Percentiles rank a stretch among this genome's conserved stretches.
phyloP scores from a whole-genome alignment of 2,329 filamentous ascomycete genomes.

The Epichloe sp. region DNA sequence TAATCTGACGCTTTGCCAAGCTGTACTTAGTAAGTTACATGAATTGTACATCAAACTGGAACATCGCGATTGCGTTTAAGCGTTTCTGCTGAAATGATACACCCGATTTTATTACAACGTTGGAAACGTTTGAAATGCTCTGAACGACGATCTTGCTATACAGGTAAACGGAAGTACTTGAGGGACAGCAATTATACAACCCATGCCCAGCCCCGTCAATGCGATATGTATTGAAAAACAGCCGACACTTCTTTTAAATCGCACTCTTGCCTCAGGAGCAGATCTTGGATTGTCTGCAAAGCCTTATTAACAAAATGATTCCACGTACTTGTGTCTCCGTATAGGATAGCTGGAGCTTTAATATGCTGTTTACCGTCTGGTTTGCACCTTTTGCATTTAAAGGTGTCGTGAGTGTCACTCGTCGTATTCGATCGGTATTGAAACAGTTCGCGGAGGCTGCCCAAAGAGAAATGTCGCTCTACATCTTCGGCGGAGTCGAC shows the following conservation, averaged over 20 bases:
- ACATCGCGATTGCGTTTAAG: too few species aligned
- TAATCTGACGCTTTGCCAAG: too few species aligned
- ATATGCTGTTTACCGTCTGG: slow-evolving; percentile 76
- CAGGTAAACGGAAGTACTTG: too few species aligned
- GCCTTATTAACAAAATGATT: slow-evolving; percentile 87
- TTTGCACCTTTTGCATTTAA: slow-evolving; percentile 93
- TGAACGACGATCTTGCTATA: too few species aligned
- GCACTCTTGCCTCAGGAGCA: slow-evolving; percentile 77
- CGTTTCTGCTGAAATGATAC: too few species aligned
- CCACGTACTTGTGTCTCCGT: slow-evolving; percentile 98
- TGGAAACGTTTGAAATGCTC: too few species aligned
- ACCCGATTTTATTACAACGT: too few species aligned
- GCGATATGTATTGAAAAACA: slow-evolving; percentile 97
- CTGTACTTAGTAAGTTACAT: too few species aligned
- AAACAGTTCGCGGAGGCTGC: slow-evolving; percentile 84
- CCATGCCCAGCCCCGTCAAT: slow-evolving; percentile 23
- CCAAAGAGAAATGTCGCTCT: slow-evolving; percentile 87
- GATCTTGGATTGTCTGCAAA: slow-evolving; percentile 74
- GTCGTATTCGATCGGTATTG: slow-evolving; percentile 75
- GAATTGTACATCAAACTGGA: too few species aligned
- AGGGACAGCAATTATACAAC: not conserved
- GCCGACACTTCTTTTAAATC: slow-evolving; percentile 72
- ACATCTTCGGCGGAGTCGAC: slow-evolving; percentile 96
- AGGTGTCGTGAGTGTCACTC: slow-evolving; percentile 94
- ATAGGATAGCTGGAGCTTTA: slow-evolving; percentile 89